phyloP scores from a whole-genome alignment of 495 filamentous ascomycete species.

The Penicillium bialowiezense region DNA sequence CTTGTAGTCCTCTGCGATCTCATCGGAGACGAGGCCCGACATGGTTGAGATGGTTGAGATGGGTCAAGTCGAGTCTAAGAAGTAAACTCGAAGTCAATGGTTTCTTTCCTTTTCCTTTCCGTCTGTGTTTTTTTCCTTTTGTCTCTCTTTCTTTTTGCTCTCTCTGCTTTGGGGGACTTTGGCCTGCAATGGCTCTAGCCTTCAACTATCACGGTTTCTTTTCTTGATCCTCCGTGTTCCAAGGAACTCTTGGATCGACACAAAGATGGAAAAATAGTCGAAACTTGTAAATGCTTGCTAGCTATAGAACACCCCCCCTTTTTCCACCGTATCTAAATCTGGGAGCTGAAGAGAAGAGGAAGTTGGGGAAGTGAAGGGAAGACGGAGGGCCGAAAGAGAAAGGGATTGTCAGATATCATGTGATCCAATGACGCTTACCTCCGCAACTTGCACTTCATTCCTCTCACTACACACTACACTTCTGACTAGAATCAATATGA shows the following conservation, averaged over 20 bases:
- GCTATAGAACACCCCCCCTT: slow-evolving; percentile 35
- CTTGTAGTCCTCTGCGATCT: slow-evolving; percentile 93
- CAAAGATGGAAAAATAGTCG: slow-evolving; percentile 42
- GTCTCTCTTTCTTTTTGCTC: slow-evolving; percentile 11
- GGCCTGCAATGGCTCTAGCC: slow-evolving; percentile 6
- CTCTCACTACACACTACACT: background rate
- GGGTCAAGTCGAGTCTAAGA: background rate
- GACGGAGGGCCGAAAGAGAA: background rate
- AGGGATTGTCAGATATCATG: slow-evolving; percentile 21
- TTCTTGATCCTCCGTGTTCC: slow-evolving; percentile 31
- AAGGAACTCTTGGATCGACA: slow-evolving; percentile 30
- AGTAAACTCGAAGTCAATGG: no score
- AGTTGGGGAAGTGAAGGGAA: slow-evolving; percentile 1
- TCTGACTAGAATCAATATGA: slow-evolving; percentile 51
- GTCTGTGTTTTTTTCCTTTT: slow-evolving; percentile 16
- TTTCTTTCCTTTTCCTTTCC: slow-evolving; percentile 1
- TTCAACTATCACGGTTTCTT: slow-evolving; percentile 28
- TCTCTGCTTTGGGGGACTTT: slow-evolving; percentile 12
- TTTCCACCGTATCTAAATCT: no score
- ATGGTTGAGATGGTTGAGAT: slow-evolving; percentile 53
- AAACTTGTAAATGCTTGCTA: slow-evolving; percentile 54
- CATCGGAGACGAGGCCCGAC: slow-evolving; percentile 72
- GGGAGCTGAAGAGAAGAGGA: no score
- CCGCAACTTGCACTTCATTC: background rate
- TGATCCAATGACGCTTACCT: slow-evolving; percentile 32